Conservation (phyloP, 179 eudicot species). For the Spergularia azorica region DNA sequence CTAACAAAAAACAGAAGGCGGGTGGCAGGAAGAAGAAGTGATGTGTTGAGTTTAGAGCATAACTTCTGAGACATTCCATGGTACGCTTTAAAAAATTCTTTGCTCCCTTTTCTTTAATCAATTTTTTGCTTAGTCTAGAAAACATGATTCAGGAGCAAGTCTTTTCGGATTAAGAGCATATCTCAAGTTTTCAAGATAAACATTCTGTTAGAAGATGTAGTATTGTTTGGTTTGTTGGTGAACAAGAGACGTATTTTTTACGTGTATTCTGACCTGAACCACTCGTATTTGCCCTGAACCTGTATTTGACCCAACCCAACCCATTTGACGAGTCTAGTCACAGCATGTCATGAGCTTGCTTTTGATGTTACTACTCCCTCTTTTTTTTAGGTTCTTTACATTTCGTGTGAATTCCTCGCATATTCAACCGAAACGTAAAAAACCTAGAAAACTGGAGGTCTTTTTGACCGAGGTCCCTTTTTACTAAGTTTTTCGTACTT, state of each 20-base stretch:
- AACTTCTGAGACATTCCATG: not conserved
- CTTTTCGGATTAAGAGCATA: not conserved
- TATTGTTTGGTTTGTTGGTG: not conserved
- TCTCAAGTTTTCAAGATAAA: not conserved
- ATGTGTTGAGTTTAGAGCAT: slow-evolving; percentile 1
- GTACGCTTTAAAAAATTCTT: not conserved
- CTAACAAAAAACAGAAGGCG: slow-evolving; percentile 65
- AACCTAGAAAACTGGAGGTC: too few relatives aligned
- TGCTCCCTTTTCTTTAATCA: slow-evolving; percentile 3
- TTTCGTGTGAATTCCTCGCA: too few relatives aligned
- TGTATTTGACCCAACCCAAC: too few relatives aligned
- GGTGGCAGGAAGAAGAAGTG: slow-evolving; percentile 68
- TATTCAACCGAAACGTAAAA: too few relatives aligned
- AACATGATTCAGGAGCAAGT: not conserved
- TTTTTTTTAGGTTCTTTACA: too few relatives aligned
- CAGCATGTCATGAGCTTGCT: not conserved
- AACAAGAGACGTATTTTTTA: too few relatives aligned
- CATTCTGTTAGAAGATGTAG: not conserved
- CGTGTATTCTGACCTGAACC: too few relatives aligned
- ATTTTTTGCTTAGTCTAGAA: not conserved
- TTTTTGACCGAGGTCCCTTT: not conserved
- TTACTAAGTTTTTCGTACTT: not conserved
- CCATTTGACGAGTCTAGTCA: not conserved
- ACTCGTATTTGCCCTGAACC: too few relatives aligned
- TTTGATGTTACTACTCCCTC: not conserved